Base-by-base conservation (phyloP, 2,329 filamentous ascomycete species). In the Scortechinia acanthostroma region DNA sequence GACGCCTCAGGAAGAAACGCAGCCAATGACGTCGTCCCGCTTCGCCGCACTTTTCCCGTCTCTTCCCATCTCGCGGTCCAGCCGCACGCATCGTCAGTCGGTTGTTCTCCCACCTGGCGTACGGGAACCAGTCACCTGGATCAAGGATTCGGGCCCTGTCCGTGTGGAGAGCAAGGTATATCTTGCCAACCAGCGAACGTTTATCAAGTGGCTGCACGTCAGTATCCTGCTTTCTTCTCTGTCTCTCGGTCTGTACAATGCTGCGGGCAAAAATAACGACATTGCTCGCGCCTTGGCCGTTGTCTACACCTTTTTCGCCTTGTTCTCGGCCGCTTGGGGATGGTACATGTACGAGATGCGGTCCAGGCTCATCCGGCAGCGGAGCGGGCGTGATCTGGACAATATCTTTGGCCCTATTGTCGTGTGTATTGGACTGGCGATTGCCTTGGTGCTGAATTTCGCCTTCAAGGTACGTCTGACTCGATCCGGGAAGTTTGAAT, bases 141-240 rank as follows among this genome's bases (percentile, higher is more conserved):
- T 86, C 65, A 86, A 86, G 60, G 80, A 86, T 56, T 66, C 77
- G 43, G 80, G 80, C 2, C 76, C 78, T 2, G 71, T 85, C 37
- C 74, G 76, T 44, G 80, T 86, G n/a, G 81, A 86, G 61, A 77
- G 76, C 40, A 86, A 86, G 55, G 81, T 86, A 17, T 86, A 80
- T 80, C 75, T 86, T 46, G 81, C 81, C 14, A 86, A 86, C 54
- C 80, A 86, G 55, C 73, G 80, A 35, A 86, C 81, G 0, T 86
- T 84, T 52, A 77, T 86, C 60, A 85, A 85, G 55, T 86, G 81
- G 81, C 76, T 85, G 58, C 80, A 86, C 55, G 74, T 86, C 48
- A 71, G 70, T 15, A 73, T 86, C 6, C 64, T 86, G 15, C 71
- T 86, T 3, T 79, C 79, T 3, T 74, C 76, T 15, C 61, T 86